These are phyloP conservation scores for Verticillium nubilum DNA, from an alignment of 2,329 filamentous ascomycete species.

Conservation along the genomic window DNA sequence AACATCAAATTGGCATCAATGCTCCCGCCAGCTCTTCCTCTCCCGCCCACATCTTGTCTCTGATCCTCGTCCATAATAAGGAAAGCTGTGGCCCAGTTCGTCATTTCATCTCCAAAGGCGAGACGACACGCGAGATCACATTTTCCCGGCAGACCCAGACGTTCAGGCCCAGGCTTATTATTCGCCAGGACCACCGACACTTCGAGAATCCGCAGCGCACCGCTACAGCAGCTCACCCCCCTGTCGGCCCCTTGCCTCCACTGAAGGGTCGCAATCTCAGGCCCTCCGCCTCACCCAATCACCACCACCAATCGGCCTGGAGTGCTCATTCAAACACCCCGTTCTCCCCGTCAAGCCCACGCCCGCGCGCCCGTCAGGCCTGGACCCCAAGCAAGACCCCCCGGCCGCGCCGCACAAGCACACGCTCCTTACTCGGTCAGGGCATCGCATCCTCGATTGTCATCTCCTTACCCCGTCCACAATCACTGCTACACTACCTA, in stretches of 20 bases:
- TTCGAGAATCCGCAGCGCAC: neutral
- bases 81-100: neutral
- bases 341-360: neutral
- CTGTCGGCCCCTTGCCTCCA: neutral
- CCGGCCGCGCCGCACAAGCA: conserved; percentile 3
- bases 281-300: conserved; percentile 7
- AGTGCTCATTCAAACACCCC: conserved; percentile 9
- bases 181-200: neutral
- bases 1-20: conserved; percentile 1
- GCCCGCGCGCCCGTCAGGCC: conserved; percentile 7
- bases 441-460: neutral
- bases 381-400: conserved; percentile 5
- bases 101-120: neutral
- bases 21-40: neutral
- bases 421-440: conserved; percentile 1
- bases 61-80: neutral
- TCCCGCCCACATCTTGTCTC: neutral
- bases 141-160: neutral
- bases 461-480: neutral
- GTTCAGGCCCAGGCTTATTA: neutral
- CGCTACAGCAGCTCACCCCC: neutral
- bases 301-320: conserved; percentile 10
- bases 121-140: conserved; percentile 2
- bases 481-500: neutral
- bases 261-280: conserved; percentile 4